Evolutionary conservation across 1,284 basidiomycete species (phyloP), one percentile per base, ranked within the genome.

Genomic region (Thecaphora frezii): DNA sequence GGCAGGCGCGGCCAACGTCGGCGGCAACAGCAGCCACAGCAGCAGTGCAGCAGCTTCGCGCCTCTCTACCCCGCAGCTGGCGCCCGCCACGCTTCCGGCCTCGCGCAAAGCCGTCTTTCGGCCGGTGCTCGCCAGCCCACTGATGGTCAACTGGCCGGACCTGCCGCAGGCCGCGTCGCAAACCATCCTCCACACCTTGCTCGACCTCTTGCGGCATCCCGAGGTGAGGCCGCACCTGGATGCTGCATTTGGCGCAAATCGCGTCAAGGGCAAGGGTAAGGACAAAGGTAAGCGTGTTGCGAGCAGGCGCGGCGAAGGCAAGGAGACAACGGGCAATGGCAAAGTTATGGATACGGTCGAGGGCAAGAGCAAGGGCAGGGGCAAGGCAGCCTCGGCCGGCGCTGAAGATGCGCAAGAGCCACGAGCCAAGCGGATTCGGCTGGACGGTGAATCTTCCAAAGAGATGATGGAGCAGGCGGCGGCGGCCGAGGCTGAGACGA

Each of bases 141-240:
- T 63, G 3, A 59, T 53, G 1, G 62, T 69, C 14, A 47, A 45
- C 12, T 69, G 66, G 66, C 66, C 66, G 5, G 58, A 61, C 14
- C 52, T 69, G 51, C 54, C 66, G 9, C 37, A 54, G 8, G 62
- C 59, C 22, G 62, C 54, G 3, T 61, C 62, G 28, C 58, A 66
- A 41, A 61, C 63, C 19, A 57, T 69, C 1, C 49, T 69, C 2
- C 62, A 69, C 16, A 62, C 62, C 5, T 40, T 69, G 18, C 48
- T 66, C 44, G 66, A 69, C 30, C 24, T 55, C 4, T 52, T 69
- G 16, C 43, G 45, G 4, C 26, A 52, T 41, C 42, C 55, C 5
- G 37, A 28, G 7, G 38, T 65, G 9, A 46, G 56, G 33, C 33
- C 33, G 33, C 33, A 36, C 10, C 33, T 36, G 4, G 33, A 9